Evolutionary conservation across 352 stramenopile species (phyloP), one percentile per base, ranked within the genome.

Genomic region (Pythium dissotocum): DNA sequence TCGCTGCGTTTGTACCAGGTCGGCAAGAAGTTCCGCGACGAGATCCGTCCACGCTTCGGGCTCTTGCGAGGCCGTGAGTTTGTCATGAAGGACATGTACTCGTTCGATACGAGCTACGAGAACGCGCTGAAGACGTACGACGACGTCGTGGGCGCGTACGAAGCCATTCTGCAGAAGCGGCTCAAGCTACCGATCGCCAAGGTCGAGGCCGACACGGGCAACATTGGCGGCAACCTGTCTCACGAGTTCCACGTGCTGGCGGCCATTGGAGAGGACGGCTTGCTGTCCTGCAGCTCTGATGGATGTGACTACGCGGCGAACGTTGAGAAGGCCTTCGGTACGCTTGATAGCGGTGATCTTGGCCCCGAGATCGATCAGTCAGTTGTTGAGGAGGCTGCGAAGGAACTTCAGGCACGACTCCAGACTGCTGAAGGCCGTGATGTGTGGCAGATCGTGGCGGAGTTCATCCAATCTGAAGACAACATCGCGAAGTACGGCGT

Each of bases 61-160:
- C 76, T 97, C 7, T 70, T 97, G 59, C 77, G 90, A 21, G 87
- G 83, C 12, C 75, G 89, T 28, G 90, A 97, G 72, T 97, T 97
- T 55, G 55, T 97, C 58, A 97, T 97, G 90, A 97, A 97, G 76
- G 90, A 97, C 77, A 90, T 96, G 77, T 97, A 97, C 72, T 92
- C 87, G 33, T 97, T 97, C 59, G 89, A 97, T 61, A 72, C 73
- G 52, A 86, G 72, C 65, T 88, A 83, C 42, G 79, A 82, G 0
- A 67, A 69, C 16, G 85, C 88, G 3, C 61, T 90, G 21, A 54
- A 78, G 67, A 95, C 87, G 21, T 97, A 97, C 48, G 66, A 89
- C 16, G 78, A 90, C 33, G 88, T 97, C n/a, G 85, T 84, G 28
- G 30, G 63, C 46, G 89, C 89, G 16, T 97, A 97, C 69, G 78